These are phyloP conservation scores for Benincasa hispida DNA, from an alignment of 306 rosid species.

Conservation along the genomic window DNA sequence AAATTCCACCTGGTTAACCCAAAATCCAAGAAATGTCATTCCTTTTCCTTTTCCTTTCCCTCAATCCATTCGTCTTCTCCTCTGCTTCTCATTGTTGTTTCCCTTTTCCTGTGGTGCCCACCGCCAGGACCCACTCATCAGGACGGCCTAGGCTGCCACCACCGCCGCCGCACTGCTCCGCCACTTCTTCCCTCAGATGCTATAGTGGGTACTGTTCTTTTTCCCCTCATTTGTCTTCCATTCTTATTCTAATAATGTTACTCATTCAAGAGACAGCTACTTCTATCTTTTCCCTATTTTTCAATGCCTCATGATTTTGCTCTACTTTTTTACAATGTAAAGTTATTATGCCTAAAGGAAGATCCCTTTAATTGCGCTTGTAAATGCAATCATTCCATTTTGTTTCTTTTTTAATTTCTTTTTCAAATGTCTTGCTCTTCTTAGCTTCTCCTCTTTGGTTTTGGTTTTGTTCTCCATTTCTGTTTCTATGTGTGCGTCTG, in stretches of 20 bases:
- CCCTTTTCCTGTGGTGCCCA: constrained; percentile 28
- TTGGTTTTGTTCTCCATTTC: not conserved
- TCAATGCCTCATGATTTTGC: constrained; percentile 18
- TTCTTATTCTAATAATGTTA: constrained; percentile 20
- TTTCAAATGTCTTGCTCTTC: constrained; percentile 7
- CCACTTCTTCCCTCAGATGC: constrained; percentile 33
- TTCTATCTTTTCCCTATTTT: constrained; percentile 15
- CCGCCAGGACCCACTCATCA: constrained; percentile 19
- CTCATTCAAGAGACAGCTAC: constrained; percentile 28
- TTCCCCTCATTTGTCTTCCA: constrained; percentile 29
- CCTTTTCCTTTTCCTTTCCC: not conserved
- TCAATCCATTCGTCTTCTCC: not conserved
- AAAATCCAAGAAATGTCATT: constrained; percentile 15
- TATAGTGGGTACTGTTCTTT: constrained; percentile 33
- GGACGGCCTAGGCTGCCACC: constrained; percentile 10
- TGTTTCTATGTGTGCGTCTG: constrained; percentile 13
- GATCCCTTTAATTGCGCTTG: constrained; percentile 28
- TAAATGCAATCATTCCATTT: not conserved
- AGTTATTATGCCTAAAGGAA: constrained; percentile 14
- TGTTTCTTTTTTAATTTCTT: not conserved
- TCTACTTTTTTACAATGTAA: constrained; percentile 22
- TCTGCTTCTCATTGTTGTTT: not conserved
- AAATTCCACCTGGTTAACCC: constrained; percentile 9
- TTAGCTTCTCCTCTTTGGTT: not conserved
- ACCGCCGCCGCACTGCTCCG: constrained; percentile 13